These are phyloP conservation scores for Scutellaria baicalensis DNA, from an alignment of 257 asterid species.

Conservation along the genomic window DNA sequence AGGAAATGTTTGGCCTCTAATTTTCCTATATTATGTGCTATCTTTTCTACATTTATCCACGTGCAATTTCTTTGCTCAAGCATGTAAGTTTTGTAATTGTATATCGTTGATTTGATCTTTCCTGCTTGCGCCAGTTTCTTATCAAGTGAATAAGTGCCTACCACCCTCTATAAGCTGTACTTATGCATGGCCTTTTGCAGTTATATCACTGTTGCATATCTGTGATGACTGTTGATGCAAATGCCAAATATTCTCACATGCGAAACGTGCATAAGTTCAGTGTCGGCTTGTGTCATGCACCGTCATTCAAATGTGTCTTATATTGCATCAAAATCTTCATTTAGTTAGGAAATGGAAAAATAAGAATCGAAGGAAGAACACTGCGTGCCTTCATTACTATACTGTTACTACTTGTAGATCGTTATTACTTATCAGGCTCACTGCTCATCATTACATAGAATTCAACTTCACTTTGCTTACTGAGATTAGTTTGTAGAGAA, in stretches of 20 bases:
- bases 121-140: slow-evolving; percentile 10
- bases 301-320: background rate
- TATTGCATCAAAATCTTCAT: background rate
- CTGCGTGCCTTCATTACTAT: background rate
- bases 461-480: too few relatives aligned
- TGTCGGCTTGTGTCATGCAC: background rate
- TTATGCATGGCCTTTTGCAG: slow-evolving; percentile 5
- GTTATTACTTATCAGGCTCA: background rate
- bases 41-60: background rate
- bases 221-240: slow-evolving; percentile 4
- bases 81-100: background rate
- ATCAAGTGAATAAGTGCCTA: background rate
- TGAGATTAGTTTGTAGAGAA: too few relatives aligned
- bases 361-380: background rate
- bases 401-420: background rate
- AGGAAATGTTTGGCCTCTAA: background rate
- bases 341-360: background rate
- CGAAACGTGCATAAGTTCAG: background rate
- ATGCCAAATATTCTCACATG: background rate
- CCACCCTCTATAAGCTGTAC: slow-evolving; percentile 1
- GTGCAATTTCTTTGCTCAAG: background rate
- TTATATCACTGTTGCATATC: background rate
- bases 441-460: background rate
- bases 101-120: slow-evolving; percentile 13
- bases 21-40: background rate